Conservation (phyloP, 495 filamentous ascomycete genomes). For the Choiromyces venosus region DNA sequence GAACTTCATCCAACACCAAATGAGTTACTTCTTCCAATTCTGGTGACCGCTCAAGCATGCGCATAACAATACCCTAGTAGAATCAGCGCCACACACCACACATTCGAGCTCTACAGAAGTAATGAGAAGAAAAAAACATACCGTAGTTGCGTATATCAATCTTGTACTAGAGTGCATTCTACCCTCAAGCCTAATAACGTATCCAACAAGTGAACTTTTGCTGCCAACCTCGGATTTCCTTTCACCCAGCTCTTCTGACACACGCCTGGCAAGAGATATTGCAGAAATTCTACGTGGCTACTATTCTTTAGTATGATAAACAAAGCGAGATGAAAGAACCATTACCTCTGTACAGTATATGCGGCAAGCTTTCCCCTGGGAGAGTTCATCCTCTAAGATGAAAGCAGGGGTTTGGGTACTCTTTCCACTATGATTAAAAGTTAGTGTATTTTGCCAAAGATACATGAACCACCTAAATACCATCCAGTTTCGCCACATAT, state of each 20-base stretch:
- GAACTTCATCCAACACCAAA: constrained; percentile 89
- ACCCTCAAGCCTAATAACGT: constrained; percentile 85
- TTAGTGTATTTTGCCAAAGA: background rate
- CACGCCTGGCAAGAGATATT: constrained; percentile 81
- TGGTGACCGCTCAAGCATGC: constrained; percentile 86
- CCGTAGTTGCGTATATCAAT: constrained; percentile 75
- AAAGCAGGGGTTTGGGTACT: constrained; percentile 94
- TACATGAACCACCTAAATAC: constrained; percentile 31
- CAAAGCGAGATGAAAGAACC: background rate
- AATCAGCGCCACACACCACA: background rate
- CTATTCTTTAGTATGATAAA: constrained; percentile 4
- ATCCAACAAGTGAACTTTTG: constrained; percentile 75
- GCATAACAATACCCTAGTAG: constrained; percentile 82
- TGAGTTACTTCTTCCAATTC: constrained; percentile 84
- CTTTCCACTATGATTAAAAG: constrained; percentile 61
- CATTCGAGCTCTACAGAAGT: background rate
- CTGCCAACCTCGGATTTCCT: constrained; percentile 74
- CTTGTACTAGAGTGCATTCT: constrained; percentile 73
- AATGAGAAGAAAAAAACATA: constrained; percentile 35
- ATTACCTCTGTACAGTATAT: constrained; percentile 77
- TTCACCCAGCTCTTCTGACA: constrained; percentile 92
- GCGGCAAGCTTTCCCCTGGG: constrained; percentile 72
- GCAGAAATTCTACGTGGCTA: constrained; percentile 88
- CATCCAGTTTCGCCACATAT: constrained; percentile 94
- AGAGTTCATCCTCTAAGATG: constrained; percentile 81